Base-by-base conservation (phyloP, 352 stramenopile species). In the Aphanomyces invadans region DNA sequence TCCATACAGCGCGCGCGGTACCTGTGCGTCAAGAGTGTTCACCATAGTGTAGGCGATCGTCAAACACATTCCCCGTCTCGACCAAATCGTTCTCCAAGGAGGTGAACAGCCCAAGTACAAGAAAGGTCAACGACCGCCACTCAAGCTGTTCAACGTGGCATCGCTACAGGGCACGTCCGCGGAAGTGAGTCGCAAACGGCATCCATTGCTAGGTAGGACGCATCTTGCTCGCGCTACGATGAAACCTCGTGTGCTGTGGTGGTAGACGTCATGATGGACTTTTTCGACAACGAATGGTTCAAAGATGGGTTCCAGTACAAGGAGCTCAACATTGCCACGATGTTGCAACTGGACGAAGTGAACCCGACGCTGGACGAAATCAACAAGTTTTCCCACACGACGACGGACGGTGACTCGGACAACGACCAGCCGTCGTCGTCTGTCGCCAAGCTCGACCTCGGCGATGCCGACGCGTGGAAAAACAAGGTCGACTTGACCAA, bases 401-500 rank as follows among this genome's bases (percentile, higher is more conserved):
- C 78, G 11, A 83, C 76, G 26, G 80, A 80, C 55, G 83, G 88
- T 69, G 85, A 84, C 10, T 42, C 28, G n/a, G 64, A 73, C 23
- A 82, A 87, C n/a, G 66, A 89, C 29, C 71, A 74, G 12, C 81
- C 92, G 62, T 79, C 90, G 44, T 74, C 90, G 60, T 74, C 88
- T 42, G 72, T 79, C 3, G 81, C 79, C 2, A 80, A 92, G 15
- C 36, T 67, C 4, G 63, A 70, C 33, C 32, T 65, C 3, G 63
- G 63, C 2, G 86, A 95, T 53, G 73, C 82, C 11, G 82, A 91
- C 28, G 86, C 91, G 70, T 94, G 86, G 85, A 92, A 94, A 61
- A 94, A 94, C 68, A 90, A 89, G 70, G 85, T 95, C 1, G 85
- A 89, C 28, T 55, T 95, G n/a, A 93, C 85, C 2, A 95, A 95